phyloP scores from a whole-genome alignment of 192 early-diverging fungal species.

The Linnemannia zychae region DNA sequence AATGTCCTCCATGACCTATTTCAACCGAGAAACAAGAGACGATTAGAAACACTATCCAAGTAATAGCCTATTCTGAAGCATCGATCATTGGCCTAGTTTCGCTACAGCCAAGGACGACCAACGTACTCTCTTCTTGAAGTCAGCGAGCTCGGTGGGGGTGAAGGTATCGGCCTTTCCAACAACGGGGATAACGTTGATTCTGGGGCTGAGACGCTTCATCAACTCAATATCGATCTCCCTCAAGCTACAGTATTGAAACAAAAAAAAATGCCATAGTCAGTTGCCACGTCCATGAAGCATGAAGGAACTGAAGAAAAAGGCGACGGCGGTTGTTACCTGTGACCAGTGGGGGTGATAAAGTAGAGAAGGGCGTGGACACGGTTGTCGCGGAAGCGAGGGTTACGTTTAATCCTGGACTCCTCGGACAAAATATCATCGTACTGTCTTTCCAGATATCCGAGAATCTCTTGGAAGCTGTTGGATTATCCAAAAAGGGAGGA shows the following conservation, averaged over 20 bases:
- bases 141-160: conserved; percentile 84
- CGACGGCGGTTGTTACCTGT: conserved; percentile 66
- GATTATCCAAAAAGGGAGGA: not conserved
- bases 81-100: not conserved
- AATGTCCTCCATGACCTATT: conserved; percentile 97
- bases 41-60: not conserved
- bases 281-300: not conserved
- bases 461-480: conserved; percentile 90
- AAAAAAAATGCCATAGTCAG: not conserved
- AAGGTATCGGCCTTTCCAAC: conserved; percentile 95
- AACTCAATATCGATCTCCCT: conserved; percentile 97
- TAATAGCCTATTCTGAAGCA: not conserved
- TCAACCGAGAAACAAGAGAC: conserved; percentile 1
- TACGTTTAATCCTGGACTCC: conserved; percentile 87
- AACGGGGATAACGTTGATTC: conserved; percentile 97
- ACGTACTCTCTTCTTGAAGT: conserved; percentile 91
- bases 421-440: conserved; percentile 96
- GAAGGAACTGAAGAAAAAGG: not conserved
- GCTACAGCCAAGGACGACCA: conserved; percentile 21
- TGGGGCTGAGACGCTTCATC: conserved; percentile 90
- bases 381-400: conserved; percentile 91
- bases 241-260: conserved; percentile 62
- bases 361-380: conserved; percentile 97
- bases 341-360: conserved; percentile 98
- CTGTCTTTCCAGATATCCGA: conserved; percentile 93